Evolutionary conservation across 140 eudicot species (phyloP), one percentile per base, ranked within the genome.

Genomic region (Senecio squalidus): DNA sequence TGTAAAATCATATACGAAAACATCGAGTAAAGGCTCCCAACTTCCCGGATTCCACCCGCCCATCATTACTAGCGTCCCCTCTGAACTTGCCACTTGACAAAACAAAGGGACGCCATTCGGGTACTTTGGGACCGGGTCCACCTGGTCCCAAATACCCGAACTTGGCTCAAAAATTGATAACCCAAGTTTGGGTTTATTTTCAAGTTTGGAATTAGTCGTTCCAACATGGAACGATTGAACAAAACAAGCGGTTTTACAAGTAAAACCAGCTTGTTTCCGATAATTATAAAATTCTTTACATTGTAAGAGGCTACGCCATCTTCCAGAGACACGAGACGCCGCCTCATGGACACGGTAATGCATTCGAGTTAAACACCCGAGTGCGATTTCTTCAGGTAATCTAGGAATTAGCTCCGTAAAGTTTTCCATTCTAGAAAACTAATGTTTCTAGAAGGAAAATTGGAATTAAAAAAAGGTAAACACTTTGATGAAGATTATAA

Each of bases 11-110:
- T 88, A 84, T 23, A 81, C 71, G 10, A 78, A 81, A 18, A 88
- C 96, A 31, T 84, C 91, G 28, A 58, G 77, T 6, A 82, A 56
- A 0, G 96, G 91, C 3, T 88, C 85, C 76, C 84, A 88, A 34
- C 69, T 88, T 59, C 51, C 70, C 14, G 96, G 96, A 58, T 81
- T 58, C 96, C 94, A 84, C 30, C 96, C 97, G 1, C 97, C 97
- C 88, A 89, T 65, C 31, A 89, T 28, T 0, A 84, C 67, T 24
- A 89, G 74, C 58, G 79, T 89, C 43, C 97, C 97, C 27, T 89
- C 92, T 14, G 84, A 67, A 71, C 92, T 82, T 8, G 62, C 71
- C 33, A 89, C 71, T 43, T 84, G 97, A 33, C 95, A 84, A 69
- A 89, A 89, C 72, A 89, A 17, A 5, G 97, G 97, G 44, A 89